Conservation (phyloP, 2,329 filamentous ascomycete species). For the Lithohypha guttulata region DNA sequence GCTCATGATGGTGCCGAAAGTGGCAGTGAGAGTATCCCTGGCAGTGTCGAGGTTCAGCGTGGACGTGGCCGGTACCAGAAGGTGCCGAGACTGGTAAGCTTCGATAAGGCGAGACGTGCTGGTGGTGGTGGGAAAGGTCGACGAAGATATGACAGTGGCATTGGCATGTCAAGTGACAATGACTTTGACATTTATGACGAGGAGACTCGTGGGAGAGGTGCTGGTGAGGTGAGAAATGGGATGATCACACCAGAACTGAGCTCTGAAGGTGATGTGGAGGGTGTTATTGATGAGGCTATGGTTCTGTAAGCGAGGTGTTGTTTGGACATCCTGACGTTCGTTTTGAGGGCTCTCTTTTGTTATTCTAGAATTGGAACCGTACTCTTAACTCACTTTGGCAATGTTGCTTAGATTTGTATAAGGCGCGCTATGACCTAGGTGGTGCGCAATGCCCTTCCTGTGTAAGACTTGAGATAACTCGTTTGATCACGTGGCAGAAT, state of each 20-base stretch:
- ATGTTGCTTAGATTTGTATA: too few relatives aligned
- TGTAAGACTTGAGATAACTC: too few relatives aligned
- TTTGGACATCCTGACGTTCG: too few relatives aligned
- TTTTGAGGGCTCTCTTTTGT: too few relatives aligned
- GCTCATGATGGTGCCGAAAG: slow-evolving; percentile 2
- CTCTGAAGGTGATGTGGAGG: slow-evolving; percentile 17
- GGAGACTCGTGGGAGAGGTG: slow-evolving; percentile 9
- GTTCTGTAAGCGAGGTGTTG: too few relatives aligned
- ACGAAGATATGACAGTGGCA: slow-evolving; percentile 29
- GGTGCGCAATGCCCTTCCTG: too few relatives aligned
- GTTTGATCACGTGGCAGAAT: too few relatives aligned
- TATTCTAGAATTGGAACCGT: too few relatives aligned
- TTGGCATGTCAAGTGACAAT: slow-evolving; percentile 26
- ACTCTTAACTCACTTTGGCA: too few relatives aligned
- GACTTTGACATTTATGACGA: slow-evolving; percentile 26
- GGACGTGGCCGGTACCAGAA: slow-evolving; percentile 7
- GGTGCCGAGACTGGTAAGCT: slow-evolving; percentile 11
- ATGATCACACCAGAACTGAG: slow-evolving; percentile 19
- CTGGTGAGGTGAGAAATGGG: slow-evolving; percentile 4
- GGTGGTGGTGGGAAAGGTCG: slow-evolving; percentile 4
- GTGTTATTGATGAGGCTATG: too few relatives aligned
- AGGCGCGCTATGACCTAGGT: too few relatives aligned
- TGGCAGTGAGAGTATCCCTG: slow-evolving; percentile 27
- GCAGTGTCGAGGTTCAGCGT: slow-evolving; percentile 16
- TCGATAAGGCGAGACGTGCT: slow-evolving; percentile 14